Percentiles rank a stretch among this genome's conserved stretches.
Evolutionary conservation across 208 protist species (phyloP).

Genomic region (Trypanosomatidae sp.): DNA sequence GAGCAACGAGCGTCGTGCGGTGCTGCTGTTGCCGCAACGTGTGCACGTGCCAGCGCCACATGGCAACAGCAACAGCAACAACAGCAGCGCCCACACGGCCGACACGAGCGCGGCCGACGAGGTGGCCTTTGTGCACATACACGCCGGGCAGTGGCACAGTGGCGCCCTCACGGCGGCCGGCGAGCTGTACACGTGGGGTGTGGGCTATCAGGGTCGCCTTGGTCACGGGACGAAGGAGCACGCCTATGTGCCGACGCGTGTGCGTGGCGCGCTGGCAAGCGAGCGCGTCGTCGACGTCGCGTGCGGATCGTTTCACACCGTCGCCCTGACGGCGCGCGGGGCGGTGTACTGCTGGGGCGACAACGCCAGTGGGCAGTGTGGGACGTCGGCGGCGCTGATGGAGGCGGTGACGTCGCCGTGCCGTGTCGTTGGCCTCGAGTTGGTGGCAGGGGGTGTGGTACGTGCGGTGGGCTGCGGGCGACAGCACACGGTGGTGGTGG

Average conservation of each 20-base stretch:
- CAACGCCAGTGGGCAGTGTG: conserved; percentile 70
- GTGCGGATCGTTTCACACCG: conserved; percentile 81
- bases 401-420: conserved; percentile 58
- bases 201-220: conserved; percentile 76
- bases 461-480: conserved; percentile 67
- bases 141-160: conserved; percentile 82
- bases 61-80: not conserved
- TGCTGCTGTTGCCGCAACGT: conserved; percentile 60
- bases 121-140: conserved; percentile 37
- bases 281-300: conserved; percentile 54
- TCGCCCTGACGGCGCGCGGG: conserved; percentile 46
- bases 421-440: conserved; percentile 64
- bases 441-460: conserved; percentile 56
- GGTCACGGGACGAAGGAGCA: conserved; percentile 62
- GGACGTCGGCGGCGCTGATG: conserved; percentile 12
- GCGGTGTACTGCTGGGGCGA: conserved; percentile 81
- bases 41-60: conserved; percentile 24
- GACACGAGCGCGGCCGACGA: not conserved
- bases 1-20: conserved; percentile 61
- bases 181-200: conserved; percentile 80
- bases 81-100: not conserved
- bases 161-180: conserved; percentile 60
- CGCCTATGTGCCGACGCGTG: conserved; percentile 36
- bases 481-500: conserved; percentile 74
- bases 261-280: conserved; percentile 41